Base-by-base conservation (phyloP, 805 yeast species). In the Debaryomyces tyrocola region DNA sequence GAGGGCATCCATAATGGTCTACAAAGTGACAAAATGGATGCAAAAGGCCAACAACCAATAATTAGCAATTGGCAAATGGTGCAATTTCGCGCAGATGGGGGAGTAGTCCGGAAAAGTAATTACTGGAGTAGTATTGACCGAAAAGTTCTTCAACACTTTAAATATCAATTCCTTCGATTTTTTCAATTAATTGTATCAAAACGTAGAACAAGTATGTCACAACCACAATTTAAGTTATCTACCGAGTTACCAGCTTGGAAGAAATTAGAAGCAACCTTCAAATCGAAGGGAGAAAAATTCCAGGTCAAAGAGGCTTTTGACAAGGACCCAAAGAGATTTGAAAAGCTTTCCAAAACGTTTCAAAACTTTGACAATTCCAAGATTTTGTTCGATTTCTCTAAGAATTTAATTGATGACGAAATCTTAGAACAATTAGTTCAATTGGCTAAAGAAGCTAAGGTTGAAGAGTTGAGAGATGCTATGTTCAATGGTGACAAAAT, bases 401-500 rank as follows among this genome's bases (percentile, higher is more conserved):
- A 94, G 81, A 94, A 94, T 74, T 78, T 94, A 68, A 77, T 94
- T 65, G 85, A 90, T 67, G 96, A 90, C 56, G 90, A 89, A 63
- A 82, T 92, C 63, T 70, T 89, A 57, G 57, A 70, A 29, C 68
- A 81, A 44, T 81, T 94, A 66, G 52, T 89, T 53, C 77, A 82
- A 61, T 82, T 94, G 63, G 98, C 98, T 58, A 82, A 84, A 66
- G 96, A 94, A 72, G 91, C 97, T 56, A 80, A 84, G 45, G 91
- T 94, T 58, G 94, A 90, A 68, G 65, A 77, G 49, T 82, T 94
- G 66, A 84, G 98, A 69, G 95, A 92, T 62, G 88, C 79, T 46
- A 84, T 94, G 90, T 94, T 94, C 65, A 80, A 79, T 27, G 99
- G 99, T 68, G 87, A 83, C 50, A 90, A 89, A 74, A 90, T 94